Base-by-base conservation (phyloP, 441 rosid species). In the Rhodomyrtus psidioides region DNA sequence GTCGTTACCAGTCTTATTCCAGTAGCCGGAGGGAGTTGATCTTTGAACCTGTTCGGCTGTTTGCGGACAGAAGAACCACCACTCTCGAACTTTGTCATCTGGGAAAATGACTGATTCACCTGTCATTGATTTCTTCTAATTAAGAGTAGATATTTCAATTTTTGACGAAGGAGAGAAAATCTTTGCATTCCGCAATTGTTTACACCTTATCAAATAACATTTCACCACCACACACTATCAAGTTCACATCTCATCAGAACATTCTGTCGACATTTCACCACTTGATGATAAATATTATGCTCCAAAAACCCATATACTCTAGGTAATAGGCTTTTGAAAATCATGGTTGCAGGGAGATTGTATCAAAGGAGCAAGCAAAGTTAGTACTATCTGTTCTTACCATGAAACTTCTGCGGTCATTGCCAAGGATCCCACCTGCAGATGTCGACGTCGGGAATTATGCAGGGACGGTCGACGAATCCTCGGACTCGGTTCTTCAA, bases 21-120 rank as follows among this genome's bases (percentile, higher is more conserved):
- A 85, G 26, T 2, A 56, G 27, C 87, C 42, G 0, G 54, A 46
- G 0, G 44, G 81, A 42, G 84, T 85, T 1, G 86, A 74, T 57
- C 86, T 76, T 14, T 28, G 21, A 42, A 27, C 51, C 51, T 49
- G 56, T 49, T 59, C 84, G 17, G 27, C 7, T 3, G 19, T 49
- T 28, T 81, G 83, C 42, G 0, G 56, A 46, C 84, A 57, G 87
- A 85, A 85, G 79, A 85, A 85, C 75, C 83, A 76, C 83, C 76
- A 57, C 58, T 85, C 84, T 30, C 8, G 42, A 59, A 0, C 34
- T 14, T 59, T 14, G 75, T 57, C 42, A 3, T 81, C 55, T 28
- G 0, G 17, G 49, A 21, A 24, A 46, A 81, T 6, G 30, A 26
- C 23, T 30, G 87, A 81, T 42, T 27, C 58, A 12, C 82, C 87